Evolutionary conservation across 345 rosid species (phyloP).

Genomic region (Euphorbia lathyris): DNA sequence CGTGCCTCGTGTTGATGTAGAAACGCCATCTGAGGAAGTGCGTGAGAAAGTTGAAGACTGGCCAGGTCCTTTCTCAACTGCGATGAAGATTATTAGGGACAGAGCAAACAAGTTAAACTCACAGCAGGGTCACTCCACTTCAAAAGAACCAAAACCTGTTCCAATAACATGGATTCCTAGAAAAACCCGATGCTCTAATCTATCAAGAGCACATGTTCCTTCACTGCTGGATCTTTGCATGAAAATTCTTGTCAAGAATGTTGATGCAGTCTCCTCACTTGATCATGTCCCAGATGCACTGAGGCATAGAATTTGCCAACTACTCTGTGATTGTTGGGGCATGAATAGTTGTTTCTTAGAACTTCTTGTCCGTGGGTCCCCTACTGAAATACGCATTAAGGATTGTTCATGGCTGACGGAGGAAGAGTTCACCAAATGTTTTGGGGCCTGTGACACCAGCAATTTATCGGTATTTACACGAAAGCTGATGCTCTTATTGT

Average conservation of each 20-base stretch:
- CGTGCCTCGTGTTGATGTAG: conserved; percentile 24
- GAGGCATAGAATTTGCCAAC: conserved; percentile 56
- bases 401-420: conserved; percentile 94
- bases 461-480: conserved; percentile 52
- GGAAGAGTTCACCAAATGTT: conserved; percentile 51
- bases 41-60: conserved; percentile 58
- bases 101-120: conserved; percentile 37
- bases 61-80: conserved; percentile 99
- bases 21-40: conserved; percentile 29
- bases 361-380: conserved; percentile 61
- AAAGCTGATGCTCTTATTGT: conserved; percentile 2
- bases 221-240: conserved; percentile 57
- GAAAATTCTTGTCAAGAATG: conserved; percentile 60
- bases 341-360: conserved; percentile 50
- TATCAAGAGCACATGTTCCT: conserved; percentile 33
- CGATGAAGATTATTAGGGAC: conserved; percentile 83
- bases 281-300: conserved; percentile 69
- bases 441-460: conserved; percentile 56
- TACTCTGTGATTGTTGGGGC: conserved; percentile 70
- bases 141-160: conserved; percentile 22
- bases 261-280: conserved; percentile 76
- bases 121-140: conserved; percentile 10
- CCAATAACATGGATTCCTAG: conserved; percentile 63
- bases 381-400: conserved; percentile 58
- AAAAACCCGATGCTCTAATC: conserved; percentile 16